Evolutionary conservation across 2,329 filamentous ascomycete species (phyloP), one percentile per base, ranked within the genome.

Genomic region (Hypoxylon rubiginosum): DNA sequence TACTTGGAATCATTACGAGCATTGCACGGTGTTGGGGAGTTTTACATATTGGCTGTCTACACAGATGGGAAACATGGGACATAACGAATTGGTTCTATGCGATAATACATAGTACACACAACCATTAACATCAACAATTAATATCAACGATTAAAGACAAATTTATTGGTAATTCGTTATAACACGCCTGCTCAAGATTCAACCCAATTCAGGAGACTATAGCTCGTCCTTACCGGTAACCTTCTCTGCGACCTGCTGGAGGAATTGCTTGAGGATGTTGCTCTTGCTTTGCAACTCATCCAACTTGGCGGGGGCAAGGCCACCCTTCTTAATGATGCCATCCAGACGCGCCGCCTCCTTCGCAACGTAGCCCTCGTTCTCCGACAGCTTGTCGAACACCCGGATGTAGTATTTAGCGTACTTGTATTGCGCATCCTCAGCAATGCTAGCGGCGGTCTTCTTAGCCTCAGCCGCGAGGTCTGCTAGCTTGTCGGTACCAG

Each of bases 401-500:
- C 92, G 93, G 79, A 96, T 85, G 80, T 99, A 98, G 88, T 99
- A 99, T 81, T 94, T 87, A 50, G 93, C 93, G 77, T 95, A 97
- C 84, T 92, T 93, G 80, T 91, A 80, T 79, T 88, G 83, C 11
- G 82, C 83, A 67, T 82, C 79, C 57, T 87, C 90, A 82, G 91
- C 88, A 56, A 96, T 79, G 55, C 81, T 83, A 73, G 86, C 85
- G 21, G 90, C 90, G 66, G 89, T 87, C 82, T 91, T 91, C 83
- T 91, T 90, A 57, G 92, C 85, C 81, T 97, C 91, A 46, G 85
- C 85, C 34, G 88, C 84, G 21, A 93, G 87, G 69, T 91, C 88
- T 48, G 87, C 83, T 59, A 92, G 80, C 66, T 82, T 83, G 53
- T 84, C 81, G 62, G 89, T 89, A 49, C 89, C 88, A 19, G 73